Percentiles rank a stretch among this genome's conserved stretches.
Conservation (phyloP, 2,329 filamentous ascomycete genomes). For the Orbilia oligospora region DNA sequence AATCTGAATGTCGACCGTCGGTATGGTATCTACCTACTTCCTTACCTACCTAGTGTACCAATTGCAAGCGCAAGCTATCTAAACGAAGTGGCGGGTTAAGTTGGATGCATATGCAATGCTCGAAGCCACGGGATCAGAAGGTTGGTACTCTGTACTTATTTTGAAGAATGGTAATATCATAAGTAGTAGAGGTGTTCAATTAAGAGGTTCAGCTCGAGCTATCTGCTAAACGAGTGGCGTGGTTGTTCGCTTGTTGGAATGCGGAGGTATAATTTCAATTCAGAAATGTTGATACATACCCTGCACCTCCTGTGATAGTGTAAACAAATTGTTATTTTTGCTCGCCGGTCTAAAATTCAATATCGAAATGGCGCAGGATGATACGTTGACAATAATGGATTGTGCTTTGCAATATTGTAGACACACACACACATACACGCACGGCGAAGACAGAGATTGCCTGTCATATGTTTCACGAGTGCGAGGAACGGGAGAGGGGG, state of each 20-base stretch:
- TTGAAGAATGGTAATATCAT: conserved; percentile 21
- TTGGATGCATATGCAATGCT: conserved; percentile 52
- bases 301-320: conserved; percentile 14
- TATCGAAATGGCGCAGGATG: conserved; percentile 18
- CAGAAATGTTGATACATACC: conserved; percentile 25
- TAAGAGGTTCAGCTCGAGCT: conserved; percentile 24
- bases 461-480: conserved; percentile 52
- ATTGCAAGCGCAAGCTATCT: conserved; percentile 5
- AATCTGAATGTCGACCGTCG: conserved; percentile 15
- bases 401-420: background rate
- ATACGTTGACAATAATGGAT: conserved; percentile 10
- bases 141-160: conserved; percentile 10
- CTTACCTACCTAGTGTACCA: too few relatives aligned
- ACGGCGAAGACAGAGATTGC: conserved; percentile 37
- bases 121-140: conserved; percentile 40
- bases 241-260: conserved; percentile 30
- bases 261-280: conserved; percentile 35
- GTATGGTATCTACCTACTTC: conserved; percentile 3
- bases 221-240: conserved; percentile 41
- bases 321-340: conserved; percentile 19
- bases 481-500: conserved; percentile 31
- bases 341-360: background rate
- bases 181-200: conserved; percentile 12
- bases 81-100: conserved; percentile 44
- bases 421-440: too few relatives aligned